These are phyloP conservation scores for Tricholoma sp. DNA, from an alignment of 768 basidiomycete genomes.

Conservation along the genomic window DNA sequence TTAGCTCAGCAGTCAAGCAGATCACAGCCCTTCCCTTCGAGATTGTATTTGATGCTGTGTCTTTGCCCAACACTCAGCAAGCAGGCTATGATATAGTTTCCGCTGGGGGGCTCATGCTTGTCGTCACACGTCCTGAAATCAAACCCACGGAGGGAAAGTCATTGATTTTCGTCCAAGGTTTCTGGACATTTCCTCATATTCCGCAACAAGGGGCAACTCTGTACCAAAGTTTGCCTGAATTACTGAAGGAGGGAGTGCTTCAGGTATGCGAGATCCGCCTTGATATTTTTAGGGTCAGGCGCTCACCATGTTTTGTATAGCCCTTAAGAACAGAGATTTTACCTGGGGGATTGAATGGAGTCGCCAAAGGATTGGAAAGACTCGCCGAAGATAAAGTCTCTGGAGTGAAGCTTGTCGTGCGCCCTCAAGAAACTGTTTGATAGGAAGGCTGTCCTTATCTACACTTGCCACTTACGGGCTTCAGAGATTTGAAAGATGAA, in stretches of 20 bases:
- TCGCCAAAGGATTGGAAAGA: constrained; percentile 29
- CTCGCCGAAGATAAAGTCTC: constrained; percentile 33
- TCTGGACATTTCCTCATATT: not conserved
- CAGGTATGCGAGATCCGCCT: not conserved
- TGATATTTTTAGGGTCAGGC: not conserved
- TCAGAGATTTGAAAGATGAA: too few species aligned
- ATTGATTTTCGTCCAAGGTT: not conserved
- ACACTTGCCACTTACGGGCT: too few species aligned
- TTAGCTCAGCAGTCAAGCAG: constrained; percentile 15
- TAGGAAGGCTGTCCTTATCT: too few species aligned
- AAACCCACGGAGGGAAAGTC: not conserved
- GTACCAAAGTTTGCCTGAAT: not conserved
- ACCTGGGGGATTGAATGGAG: constrained; percentile 32
- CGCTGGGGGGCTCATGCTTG: not conserved
- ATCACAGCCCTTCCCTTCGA: not conserved
- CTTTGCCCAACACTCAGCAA: constrained; percentile 3
- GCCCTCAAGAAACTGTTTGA: too few species aligned
- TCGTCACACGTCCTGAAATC: not conserved
- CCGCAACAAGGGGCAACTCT: not conserved
- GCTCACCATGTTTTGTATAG: constrained; percentile 12
- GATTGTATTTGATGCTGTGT: constrained; percentile 4
- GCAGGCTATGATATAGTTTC: constrained; percentile 4
- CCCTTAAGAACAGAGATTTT: constrained; percentile 39
- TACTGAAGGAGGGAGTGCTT: not conserved
- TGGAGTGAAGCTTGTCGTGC: constrained; percentile 38